Evolutionary conservation across 2,329 filamentous ascomycete species (phyloP).

Genomic region (Zymoseptoria tritici): DNA sequence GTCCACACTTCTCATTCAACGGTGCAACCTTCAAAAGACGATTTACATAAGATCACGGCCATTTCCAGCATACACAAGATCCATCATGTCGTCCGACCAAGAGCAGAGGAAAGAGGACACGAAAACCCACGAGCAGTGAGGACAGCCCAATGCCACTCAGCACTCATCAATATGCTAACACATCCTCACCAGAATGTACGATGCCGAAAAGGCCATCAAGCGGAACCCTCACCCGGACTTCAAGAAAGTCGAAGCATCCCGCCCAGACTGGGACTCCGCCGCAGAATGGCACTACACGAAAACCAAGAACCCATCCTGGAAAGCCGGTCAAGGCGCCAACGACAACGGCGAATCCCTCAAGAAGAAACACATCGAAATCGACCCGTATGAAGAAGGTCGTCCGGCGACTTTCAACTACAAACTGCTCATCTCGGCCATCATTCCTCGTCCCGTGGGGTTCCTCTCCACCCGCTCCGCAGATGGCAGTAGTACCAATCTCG

Average conservation of each 20-base stretch:
- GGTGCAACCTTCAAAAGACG: neutral
- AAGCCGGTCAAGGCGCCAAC: slow-evolving; percentile 59
- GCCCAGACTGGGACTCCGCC: slow-evolving; percentile 51
- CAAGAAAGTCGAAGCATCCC: slow-evolving; percentile 60
- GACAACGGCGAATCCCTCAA: slow-evolving; percentile 41
- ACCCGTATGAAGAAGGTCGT: slow-evolving; percentile 68
- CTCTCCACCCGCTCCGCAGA: slow-evolving; percentile 53
- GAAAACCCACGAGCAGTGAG: slow-evolving; percentile 20
- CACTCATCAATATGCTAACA: neutral
- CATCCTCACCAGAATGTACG: slow-evolving; percentile 27
- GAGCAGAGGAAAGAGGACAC: slow-evolving; percentile 21
- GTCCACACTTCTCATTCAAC: neutral
- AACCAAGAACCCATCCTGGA: slow-evolving; percentile 59
- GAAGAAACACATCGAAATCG: slow-evolving; percentile 65
- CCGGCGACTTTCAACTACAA: slow-evolving; percentile 76
- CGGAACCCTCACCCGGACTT: slow-evolving; percentile 59
- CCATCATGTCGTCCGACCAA: slow-evolving; percentile 23
- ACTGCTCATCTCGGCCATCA: slow-evolving; percentile 73
- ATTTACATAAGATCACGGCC: neutral
- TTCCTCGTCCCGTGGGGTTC: slow-evolving; percentile 72
- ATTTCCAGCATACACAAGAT: neutral
- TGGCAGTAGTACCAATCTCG: slow-evolving; percentile 64
- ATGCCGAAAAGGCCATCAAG: slow-evolving; percentile 23
- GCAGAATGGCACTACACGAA: slow-evolving; percentile 52
- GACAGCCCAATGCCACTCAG: neutral